Conservation (phyloP, 805 yeast genomes). For the Metschnikowia shivogae region DNA sequence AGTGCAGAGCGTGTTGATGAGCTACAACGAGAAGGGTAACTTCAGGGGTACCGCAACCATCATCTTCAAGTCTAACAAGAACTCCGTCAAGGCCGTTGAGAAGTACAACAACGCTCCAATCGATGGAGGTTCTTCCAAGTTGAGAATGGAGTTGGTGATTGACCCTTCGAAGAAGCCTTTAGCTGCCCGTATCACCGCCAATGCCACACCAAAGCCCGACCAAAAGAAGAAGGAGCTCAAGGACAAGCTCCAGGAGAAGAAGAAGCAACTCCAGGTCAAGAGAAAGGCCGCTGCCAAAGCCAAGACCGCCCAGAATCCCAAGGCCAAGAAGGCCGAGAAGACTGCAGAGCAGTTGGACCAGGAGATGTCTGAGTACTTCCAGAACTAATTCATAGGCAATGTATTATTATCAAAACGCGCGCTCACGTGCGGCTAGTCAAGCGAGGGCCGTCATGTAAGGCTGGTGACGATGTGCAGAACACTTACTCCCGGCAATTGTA, state of each 20-base stretch:
- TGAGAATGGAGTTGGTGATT: conserved; percentile 76
- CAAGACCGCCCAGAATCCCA: conserved; percentile 34
- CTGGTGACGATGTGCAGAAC: background rate
- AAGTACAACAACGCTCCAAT: conserved; percentile 91
- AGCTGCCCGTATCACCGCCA: conserved; percentile 66
- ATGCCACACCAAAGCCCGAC: conserved; percentile 25
- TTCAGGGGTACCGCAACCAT: conserved; percentile 91
- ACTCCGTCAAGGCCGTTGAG: conserved; percentile 75
- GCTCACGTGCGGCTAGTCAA: background rate
- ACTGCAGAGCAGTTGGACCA: conserved; percentile 92
- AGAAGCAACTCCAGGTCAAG: conserved; percentile 31
- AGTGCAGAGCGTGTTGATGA: conserved; percentile 62
- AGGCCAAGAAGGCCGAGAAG: conserved; percentile 45
- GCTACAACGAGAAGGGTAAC: conserved; percentile 83
- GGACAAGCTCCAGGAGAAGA: conserved; percentile 20
- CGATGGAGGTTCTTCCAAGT: conserved; percentile 75
- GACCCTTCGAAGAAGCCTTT: conserved; percentile 79
- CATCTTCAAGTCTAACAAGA: conserved; percentile 61
- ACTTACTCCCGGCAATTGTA: too few species aligned
- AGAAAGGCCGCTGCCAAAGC: conserved; percentile 28
- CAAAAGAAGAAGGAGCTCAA: conserved; percentile 22
- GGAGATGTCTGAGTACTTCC: conserved; percentile 96
- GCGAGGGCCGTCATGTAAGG: background rate
- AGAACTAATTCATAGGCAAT: conserved; percentile 22
- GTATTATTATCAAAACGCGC: background rate